Evolutionary conservation across 306 rosid genomes (phyloP).

Genomic region (Prunus armeniaca): DNA sequence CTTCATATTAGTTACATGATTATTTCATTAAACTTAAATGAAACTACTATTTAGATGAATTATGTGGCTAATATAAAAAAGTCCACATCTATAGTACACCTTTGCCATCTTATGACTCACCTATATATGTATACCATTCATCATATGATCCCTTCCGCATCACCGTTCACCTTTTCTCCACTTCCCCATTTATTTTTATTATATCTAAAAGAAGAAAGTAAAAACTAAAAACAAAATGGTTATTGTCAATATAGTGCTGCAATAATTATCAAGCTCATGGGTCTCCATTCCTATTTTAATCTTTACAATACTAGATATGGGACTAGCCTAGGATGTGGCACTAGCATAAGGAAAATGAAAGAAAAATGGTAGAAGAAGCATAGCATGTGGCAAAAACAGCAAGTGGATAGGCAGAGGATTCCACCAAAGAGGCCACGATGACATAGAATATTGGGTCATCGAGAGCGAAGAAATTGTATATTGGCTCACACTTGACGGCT

Average conservation of each 20-base stretch:
- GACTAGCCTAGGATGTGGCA: not conserved
- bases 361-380: not conserved
- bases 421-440: not conserved
- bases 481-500: too few species aligned
- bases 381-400: not conserved
- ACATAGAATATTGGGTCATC: not conserved
- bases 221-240: too few species aligned
- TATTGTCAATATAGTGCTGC: not conserved
- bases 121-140: too few species aligned
- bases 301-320: not conserved
- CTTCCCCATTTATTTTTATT: too few species aligned
- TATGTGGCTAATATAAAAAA: too few species aligned
- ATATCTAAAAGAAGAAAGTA: too few species aligned
- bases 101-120: too few species aligned
- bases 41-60: too few species aligned
- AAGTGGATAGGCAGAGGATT: not conserved
- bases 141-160: too few species aligned
- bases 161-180: too few species aligned
- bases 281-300: not conserved
- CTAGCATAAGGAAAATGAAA: not conserved
- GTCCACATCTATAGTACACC: too few species aligned
- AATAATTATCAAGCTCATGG: not conserved
- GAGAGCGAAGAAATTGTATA: too few species aligned
- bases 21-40: accelerated
- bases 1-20: accelerated